Percentiles rank a stretch among this genome's conserved stretches.
These are phyloP conservation scores for Rhinocladiella similis DNA, from an alignment of 2,329 filamentous ascomycete species.

Conservation along the genomic window DNA sequence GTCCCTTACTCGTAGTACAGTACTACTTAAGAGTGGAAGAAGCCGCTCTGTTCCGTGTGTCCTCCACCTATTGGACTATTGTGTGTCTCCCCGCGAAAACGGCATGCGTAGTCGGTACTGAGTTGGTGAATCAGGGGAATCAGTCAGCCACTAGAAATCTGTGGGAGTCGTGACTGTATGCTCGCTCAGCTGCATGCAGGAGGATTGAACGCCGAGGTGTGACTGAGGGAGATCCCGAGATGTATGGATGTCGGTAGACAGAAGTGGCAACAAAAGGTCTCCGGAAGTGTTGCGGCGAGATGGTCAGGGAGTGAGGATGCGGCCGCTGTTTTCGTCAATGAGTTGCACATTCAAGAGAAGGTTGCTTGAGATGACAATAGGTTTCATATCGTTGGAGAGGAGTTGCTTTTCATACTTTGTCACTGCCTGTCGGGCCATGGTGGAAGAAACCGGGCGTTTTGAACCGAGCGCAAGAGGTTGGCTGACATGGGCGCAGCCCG, in stretches of 20 bases:
- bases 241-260: not conserved
- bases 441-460: constrained; percentile 15
- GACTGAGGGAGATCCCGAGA: constrained; percentile 9
- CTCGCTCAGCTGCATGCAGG: not conserved
- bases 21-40: not conserved
- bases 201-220: constrained; percentile 28
- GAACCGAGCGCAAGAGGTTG: constrained; percentile 5
- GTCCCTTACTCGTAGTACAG: not conserved
- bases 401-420: constrained; percentile 41
- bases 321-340: not conserved
- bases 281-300: not conserved
- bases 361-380: constrained; percentile 22
- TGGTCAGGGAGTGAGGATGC: not conserved
- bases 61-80: constrained; percentile 10
- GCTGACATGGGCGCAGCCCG: not conserved
- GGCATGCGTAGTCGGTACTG: constrained; percentile 1
- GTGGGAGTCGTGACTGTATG: not conserved
- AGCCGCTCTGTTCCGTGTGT: constrained; percentile 16
- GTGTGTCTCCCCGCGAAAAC: constrained; percentile 3
- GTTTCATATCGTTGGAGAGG: constrained; percentile 36
- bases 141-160: not conserved
- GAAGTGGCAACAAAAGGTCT: not conserved
- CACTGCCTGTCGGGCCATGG: not conserved
- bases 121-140: not conserved
- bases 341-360: not conserved